Evolutionary conservation across 2,329 filamentous ascomycete genomes (phyloP), one percentile per base, ranked within the genome.

Genomic region (Lachnellula cervina): DNA sequence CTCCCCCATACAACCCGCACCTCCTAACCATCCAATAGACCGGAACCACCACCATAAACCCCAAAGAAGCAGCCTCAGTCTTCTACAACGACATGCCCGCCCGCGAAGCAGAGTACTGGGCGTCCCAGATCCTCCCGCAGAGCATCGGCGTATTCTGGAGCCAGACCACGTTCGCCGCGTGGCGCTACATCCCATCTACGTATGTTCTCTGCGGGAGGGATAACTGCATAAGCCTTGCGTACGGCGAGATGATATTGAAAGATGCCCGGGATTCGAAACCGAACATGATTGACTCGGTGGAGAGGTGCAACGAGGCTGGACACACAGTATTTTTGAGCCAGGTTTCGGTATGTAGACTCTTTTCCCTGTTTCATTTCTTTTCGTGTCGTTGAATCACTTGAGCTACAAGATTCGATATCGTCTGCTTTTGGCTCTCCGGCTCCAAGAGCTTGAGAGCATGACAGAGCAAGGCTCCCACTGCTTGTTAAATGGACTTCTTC

Each of bases 41-140:
- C 60, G 72, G 61, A 56, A 71, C 52, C 65, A 68, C 43, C 57
- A 63, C 51, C 64, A 70, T 19, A 69, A 68, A 17, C 66, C 71
- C 44, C 44, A 48, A n/a, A 70, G 70, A 69, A 60, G 65, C 17
- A 55, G 66, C 23, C 66, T 69, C 52, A 59, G 58, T 74, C 3
- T 75, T 77, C 59, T 77, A 77, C 59, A 73, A 76, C 59, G 75
- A 77, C 58, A 45, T 77, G 8, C 65, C 73, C 1, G 59, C 49
- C 1, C 67, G 70, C 3, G 73, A 76, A 53, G 71, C 67, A 5
- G 65, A 72, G 23, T 71, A 71, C 52, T 74, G 72, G 71, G 67
- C 71, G 1, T 68, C 69, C 0, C 69, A 75, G 42, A 70, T 76
- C 2, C 67, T 63, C 4, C 65, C 64, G 0, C 74, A 76, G 52